These are phyloP conservation scores for Middelhovenomyces tepae DNA, from an alignment of 805 yeast genomes.

Conservation along the genomic window DNA sequence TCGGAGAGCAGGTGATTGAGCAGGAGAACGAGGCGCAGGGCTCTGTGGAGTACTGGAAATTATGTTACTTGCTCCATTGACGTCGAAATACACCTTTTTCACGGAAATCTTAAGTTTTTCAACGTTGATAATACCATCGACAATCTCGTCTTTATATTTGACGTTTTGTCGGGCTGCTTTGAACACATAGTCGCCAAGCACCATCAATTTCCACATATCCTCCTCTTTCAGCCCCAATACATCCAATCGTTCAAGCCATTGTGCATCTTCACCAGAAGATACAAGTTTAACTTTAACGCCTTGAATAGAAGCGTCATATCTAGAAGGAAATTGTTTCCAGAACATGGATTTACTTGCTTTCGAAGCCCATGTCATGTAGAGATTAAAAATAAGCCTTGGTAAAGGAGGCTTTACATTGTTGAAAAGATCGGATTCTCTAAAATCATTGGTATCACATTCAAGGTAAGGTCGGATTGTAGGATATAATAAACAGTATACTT, in stretches of 20 bases:
- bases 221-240: conserved; percentile 63
- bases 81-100: too few relatives aligned
- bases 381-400: conserved; percentile 52
- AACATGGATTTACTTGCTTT: conserved; percentile 61
- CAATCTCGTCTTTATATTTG: neutral
- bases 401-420: conserved; percentile 63
- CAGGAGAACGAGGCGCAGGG: too few relatives aligned
- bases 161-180: conserved; percentile 20
- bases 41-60: too few relatives aligned
- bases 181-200: conserved; percentile 57
- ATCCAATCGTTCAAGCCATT: conserved; percentile 59
- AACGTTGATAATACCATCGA: neutral
- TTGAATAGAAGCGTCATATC: too few relatives aligned
- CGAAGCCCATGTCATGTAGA: conserved; percentile 63
- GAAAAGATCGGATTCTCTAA: conserved; percentile 56
- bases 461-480: conserved; percentile 74
- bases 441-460: conserved; percentile 63
- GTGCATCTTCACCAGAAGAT: conserved; percentile 26
- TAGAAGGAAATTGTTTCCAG: too few relatives aligned
- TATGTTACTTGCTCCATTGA: too few relatives aligned
- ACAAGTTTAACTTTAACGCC: too few relatives aligned
- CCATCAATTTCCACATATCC: conserved; percentile 78
- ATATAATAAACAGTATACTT: conserved; percentile 70
- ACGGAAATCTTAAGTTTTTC: too few relatives aligned
- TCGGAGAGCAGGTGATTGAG: too few relatives aligned